These are phyloP conservation scores for Clarireedia hainanense DNA, from an alignment of 2,329 filamentous ascomycete genomes.

Conservation along the genomic window DNA sequence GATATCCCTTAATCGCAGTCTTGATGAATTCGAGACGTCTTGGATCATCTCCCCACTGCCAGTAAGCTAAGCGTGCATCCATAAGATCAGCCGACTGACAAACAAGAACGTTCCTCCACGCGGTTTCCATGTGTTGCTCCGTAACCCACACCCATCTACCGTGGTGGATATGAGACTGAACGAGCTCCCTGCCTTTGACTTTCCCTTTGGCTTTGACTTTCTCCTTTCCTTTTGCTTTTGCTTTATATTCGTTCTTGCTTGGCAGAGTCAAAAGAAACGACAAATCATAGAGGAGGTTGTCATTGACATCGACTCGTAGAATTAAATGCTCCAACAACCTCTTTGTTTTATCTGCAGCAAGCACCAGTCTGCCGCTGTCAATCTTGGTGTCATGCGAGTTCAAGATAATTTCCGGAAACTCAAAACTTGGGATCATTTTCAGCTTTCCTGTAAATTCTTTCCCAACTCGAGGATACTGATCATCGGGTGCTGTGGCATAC, in stretches of 20 bases:
- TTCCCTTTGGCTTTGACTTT: background rate
- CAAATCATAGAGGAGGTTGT: background rate
- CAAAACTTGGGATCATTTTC: background rate
- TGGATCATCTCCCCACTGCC: background rate
- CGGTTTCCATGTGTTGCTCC: background rate
- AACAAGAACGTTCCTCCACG: background rate
- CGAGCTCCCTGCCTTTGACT: background rate
- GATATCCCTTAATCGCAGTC: too few relatives aligned
- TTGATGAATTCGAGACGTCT: too few relatives aligned
- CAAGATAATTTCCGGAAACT: background rate
- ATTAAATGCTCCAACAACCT: background rate
- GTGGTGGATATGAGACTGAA: background rate
- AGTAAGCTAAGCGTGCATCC: background rate
- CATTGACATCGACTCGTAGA: background rate
- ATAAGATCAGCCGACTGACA: background rate
- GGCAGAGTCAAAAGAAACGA: background rate
- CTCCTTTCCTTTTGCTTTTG: too few relatives aligned
- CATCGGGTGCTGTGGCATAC: background rate
- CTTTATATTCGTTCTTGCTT: background rate
- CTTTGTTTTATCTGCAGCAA: background rate
- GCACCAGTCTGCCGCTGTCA: background rate
- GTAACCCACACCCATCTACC: background rate
- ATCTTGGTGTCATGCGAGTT: background rate
- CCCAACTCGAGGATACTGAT: background rate
- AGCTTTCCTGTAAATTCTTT: background rate